Conservation (phyloP, 768 basidiomycete genomes). For the Leccinum uliginosum region DNA sequence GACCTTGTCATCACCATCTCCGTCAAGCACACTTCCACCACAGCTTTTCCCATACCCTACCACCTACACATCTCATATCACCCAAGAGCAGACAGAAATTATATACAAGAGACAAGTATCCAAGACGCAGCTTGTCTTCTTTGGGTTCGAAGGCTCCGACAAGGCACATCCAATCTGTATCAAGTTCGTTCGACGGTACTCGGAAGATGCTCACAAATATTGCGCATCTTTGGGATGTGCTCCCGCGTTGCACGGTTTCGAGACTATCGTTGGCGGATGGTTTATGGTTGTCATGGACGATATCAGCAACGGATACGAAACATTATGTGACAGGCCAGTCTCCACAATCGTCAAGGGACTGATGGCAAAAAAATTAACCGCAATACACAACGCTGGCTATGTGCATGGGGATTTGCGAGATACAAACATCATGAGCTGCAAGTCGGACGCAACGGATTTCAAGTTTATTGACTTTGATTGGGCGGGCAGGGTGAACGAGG, state of each 20-base stretch:
- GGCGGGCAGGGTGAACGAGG: background rate
- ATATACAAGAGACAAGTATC: slow-evolving; percentile 11
- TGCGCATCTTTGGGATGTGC: slow-evolving; percentile 22
- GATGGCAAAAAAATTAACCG: background rate
- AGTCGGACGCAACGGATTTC: background rate
- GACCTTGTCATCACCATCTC: background rate
- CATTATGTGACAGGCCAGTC: background rate
- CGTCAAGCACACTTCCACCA: background rate
- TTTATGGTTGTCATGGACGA: slow-evolving; percentile 33
- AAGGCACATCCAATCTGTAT: slow-evolving; percentile 17
- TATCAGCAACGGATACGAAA: background rate
- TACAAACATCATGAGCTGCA: background rate
- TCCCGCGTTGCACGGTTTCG: slow-evolving; percentile 25
- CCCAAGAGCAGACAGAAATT: slow-evolving; percentile 7
- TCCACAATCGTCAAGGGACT: background rate
- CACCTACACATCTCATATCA: slow-evolving; percentile 9
- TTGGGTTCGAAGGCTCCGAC: slow-evolving; percentile 9
- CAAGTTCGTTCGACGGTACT: slow-evolving; percentile 28
- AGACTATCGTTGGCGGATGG: slow-evolving; percentile 27
- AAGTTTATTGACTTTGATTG: background rate
- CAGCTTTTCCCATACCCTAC: slow-evolving; percentile 5
- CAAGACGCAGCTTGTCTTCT: slow-evolving; percentile 8
- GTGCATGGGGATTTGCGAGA: background rate
- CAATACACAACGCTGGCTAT: background rate
- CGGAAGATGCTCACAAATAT: slow-evolving; percentile 22